Evolutionary conservation across 345 rosid species (phyloP).

Genomic region (Physaria fendleri): DNA sequence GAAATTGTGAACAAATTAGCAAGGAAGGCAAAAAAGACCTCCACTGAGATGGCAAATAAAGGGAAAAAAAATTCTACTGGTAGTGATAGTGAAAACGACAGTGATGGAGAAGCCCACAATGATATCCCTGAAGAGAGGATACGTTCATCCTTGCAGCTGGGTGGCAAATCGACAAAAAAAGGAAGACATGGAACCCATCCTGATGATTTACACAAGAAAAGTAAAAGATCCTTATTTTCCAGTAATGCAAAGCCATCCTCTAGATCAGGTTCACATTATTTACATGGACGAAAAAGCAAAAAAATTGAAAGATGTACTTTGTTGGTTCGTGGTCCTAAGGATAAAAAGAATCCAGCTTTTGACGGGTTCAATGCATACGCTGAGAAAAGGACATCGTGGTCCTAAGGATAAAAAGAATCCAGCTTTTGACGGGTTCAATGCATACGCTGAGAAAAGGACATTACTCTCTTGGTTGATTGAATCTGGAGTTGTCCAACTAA

Average conservation of each 20-base stretch:
- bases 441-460: constrained; percentile 72
- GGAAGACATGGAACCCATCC: constrained; percentile 31
- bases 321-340: constrained; percentile 68
- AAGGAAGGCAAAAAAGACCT: constrained; percentile 65
- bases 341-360: constrained; percentile 43
- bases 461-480: constrained; percentile 89
- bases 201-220: constrained; percentile 32
- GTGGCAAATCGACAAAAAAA: constrained; percentile 44
- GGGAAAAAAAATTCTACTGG: constrained; percentile 33
- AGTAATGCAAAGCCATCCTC: constrained; percentile 37
- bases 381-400: constrained; percentile 72
- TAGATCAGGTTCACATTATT: constrained; percentile 36
- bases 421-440: constrained; percentile 59
- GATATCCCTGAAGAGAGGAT: constrained; percentile 62
- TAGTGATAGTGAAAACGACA: constrained; percentile 35
- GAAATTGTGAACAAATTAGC: constrained; percentile 63
- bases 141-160: constrained; percentile 55
- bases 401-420: constrained; percentile 43
- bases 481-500: constrained; percentile 55
- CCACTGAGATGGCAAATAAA: constrained; percentile 47
- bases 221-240: constrained; percentile 37
- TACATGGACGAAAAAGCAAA: constrained; percentile 65
- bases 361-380: constrained; percentile 68
- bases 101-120: constrained; percentile 43
- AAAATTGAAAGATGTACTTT: constrained; percentile 77